A percentile compares a stretch with the other conserved stretches of the same genome.
Conservation (phyloP, 2,329 filamentous ascomycete species). For the Aspergillus sp. region DNA sequence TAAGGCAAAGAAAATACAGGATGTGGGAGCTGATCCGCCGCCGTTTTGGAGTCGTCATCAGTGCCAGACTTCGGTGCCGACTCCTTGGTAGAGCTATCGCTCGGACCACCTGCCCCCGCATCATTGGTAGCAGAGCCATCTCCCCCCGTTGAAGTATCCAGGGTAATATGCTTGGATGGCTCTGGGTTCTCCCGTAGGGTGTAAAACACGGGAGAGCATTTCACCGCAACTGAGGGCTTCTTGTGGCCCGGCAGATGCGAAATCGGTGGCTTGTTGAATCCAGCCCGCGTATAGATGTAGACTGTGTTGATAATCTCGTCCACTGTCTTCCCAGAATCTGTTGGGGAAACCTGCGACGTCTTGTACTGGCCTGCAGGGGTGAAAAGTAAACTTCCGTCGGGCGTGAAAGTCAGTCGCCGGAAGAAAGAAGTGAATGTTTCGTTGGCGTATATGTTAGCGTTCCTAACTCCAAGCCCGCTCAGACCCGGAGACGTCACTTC, state of each 20-base stretch:
- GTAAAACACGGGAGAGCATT: constrained; percentile 89
- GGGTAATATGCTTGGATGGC: constrained; percentile 82
- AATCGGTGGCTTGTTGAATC: constrained; percentile 93
- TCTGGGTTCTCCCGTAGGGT: constrained; percentile 68
- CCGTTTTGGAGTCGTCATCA: constrained; percentile 53
- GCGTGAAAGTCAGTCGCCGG: constrained; percentile 86
- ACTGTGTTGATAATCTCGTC: constrained; percentile 96
- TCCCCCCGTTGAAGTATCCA: constrained; percentile 87
- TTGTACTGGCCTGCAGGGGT: constrained; percentile 97
- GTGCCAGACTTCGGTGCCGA: constrained; percentile 52
- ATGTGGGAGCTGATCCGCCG: constrained; percentile 55
- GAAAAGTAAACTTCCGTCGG: constrained; percentile 88
- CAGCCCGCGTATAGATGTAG: constrained; percentile 94
- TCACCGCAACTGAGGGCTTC: constrained; percentile 94
- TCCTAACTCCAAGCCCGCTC: constrained; percentile 67
- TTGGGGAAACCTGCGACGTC: constrained; percentile 66
- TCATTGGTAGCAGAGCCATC: constrained; percentile 82
- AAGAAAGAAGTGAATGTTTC: constrained; percentile 98
- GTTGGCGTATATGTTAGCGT: constrained; percentile 90
- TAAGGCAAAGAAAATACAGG: constrained; percentile 82
- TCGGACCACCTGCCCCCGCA: constrained; percentile 60
- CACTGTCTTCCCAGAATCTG: constrained; percentile 67
- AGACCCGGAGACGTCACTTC: constrained; percentile 79
- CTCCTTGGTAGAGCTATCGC: constrained; percentile 65
- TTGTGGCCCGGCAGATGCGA: constrained; percentile 95